Conservation (phyloP, 2,329 filamentous ascomycete species). For the Xylariaceae sp. region DNA sequence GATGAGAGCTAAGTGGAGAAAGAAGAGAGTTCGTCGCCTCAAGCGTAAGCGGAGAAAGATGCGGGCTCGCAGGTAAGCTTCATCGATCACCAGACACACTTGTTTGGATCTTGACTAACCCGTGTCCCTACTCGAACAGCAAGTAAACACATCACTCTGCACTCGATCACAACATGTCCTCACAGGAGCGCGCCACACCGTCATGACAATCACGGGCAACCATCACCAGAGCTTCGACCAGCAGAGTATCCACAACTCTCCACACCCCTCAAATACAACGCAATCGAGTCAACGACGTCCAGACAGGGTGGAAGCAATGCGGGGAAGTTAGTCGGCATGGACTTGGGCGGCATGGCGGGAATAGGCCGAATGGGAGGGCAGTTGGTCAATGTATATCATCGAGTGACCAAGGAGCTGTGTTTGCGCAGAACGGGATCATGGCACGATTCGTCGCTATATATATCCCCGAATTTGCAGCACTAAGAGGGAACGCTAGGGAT, state of each 20-base stretch:
- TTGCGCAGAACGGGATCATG: constrained; percentile 16
- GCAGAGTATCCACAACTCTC: too few species aligned
- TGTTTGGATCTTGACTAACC: not conserved
- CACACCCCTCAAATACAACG: too few species aligned
- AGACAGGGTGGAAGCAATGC: too few species aligned
- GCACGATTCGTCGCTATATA: constrained; percentile 8
- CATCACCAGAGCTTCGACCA: constrained; percentile 5
- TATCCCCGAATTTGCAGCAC: constrained; percentile 13
- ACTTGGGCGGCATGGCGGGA: too few species aligned
- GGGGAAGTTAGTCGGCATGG: too few species aligned
- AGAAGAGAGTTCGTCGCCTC: constrained; percentile 98
- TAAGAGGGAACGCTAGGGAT: constrained; percentile 12
- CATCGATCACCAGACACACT: not conserved
- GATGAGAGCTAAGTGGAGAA: constrained; percentile 98
- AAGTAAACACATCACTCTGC: constrained; percentile 35
- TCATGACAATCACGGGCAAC: too few species aligned
- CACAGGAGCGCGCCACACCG: constrained; percentile 19
- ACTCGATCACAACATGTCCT: constrained; percentile 32
- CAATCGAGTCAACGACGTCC: too few species aligned
- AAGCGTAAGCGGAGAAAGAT: constrained; percentile 99
- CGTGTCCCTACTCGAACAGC: constrained; percentile 17
- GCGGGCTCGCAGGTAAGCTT: constrained; percentile 85
- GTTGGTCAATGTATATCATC: constrained; percentile 24
- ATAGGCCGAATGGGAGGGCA: constrained; percentile 26
- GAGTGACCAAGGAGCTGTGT: constrained; percentile 21